Conservation (phyloP, 2,329 filamentous ascomycete genomes). For the Ceratocystis albifundus region DNA sequence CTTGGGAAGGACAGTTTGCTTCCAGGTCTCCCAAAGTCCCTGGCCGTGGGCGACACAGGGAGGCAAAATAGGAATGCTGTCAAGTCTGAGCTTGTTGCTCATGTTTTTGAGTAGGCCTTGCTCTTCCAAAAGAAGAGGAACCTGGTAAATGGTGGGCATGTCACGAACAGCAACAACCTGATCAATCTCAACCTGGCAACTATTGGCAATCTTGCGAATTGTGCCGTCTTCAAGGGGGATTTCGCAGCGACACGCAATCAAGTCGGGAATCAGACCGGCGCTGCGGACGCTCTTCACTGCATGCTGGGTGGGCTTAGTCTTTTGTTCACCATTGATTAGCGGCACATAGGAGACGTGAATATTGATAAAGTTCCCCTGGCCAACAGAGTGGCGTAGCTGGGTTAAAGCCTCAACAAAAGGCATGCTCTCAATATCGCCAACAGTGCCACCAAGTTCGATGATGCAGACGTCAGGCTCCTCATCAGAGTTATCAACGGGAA, state of each 20-base stretch:
- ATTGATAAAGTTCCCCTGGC: conserved; percentile 70
- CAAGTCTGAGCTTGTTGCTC: conserved; percentile 52
- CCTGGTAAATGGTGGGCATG: conserved; percentile 84
- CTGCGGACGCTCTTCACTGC: conserved; percentile 76
- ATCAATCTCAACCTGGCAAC: conserved; percentile 73
- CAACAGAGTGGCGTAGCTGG: conserved; percentile 61
- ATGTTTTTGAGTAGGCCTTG: conserved; percentile 65
- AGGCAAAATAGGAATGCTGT: conserved; percentile 42
- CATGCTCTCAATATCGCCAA: conserved; percentile 72
- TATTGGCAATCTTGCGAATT: conserved; percentile 76
- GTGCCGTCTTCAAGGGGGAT: conserved; percentile 59
- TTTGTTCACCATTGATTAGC: conserved; percentile 58
- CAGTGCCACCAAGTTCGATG: conserved; percentile 45
- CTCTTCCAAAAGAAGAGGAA: conserved; percentile 79
- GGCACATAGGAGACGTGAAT: conserved; percentile 87
- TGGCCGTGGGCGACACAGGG: conserved; percentile 50
- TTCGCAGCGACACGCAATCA: conserved; percentile 89
- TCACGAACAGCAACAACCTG: conserved; percentile 86
- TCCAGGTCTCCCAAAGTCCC: conserved; percentile 70
- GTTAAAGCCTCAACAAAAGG: conserved; percentile 81
- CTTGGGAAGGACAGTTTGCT: conserved; percentile 54
- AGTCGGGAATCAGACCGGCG: conserved; percentile 59
- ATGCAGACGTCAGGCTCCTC: conserved; percentile 87
- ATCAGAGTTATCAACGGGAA: conserved; percentile 75
- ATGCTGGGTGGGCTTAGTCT: conserved; percentile 94